phyloP scores from a whole-genome alignment of 78 protist genomes.

The Pigoraptor vietnamica region DNA sequence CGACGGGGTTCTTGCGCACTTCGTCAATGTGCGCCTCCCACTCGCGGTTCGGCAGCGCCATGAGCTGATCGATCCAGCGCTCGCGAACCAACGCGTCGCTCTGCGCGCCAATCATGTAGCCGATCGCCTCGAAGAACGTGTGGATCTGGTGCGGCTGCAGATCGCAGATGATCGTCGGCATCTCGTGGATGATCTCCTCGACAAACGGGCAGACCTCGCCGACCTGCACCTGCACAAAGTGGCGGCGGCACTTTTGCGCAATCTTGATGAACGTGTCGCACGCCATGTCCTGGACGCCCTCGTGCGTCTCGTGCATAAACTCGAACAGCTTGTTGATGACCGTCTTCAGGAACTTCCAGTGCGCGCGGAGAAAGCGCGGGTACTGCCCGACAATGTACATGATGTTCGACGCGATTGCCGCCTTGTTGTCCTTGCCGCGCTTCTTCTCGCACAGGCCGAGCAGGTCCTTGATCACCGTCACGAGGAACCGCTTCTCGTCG shows the following conservation, averaged over 20 bases:
- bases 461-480: conserved; percentile 93
- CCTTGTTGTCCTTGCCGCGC: conserved; percentile 96
- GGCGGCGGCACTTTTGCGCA: conserved; percentile 79
- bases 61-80: conserved; percentile 45
- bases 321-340: conserved; percentile 96
- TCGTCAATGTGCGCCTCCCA: conserved; percentile 65
- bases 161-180: conserved; percentile 55
- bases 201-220: conserved; percentile 81
- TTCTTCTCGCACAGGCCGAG: conserved; percentile 84
- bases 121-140: conserved; percentile 93
- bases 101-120: conserved; percentile 78
- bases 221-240: conserved; percentile 76
- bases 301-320: conserved; percentile 98
- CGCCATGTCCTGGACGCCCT: conserved; percentile 99
- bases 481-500: conserved; percentile 94
- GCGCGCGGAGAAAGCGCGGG: conserved; percentile 95
- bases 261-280: conserved; percentile 99
- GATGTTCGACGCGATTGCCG: conserved; percentile 96
- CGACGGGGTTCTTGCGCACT: conserved; percentile 21
- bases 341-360: conserved; percentile 98
- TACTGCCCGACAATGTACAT: conserved; percentile 99
- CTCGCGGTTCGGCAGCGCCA: conserved; percentile 78
- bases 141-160: conserved; percentile 80
- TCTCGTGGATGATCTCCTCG: conserved; percentile 65
- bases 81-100: conserved; percentile 44